Evolutionary conservation across 2,329 filamentous ascomycete species (phyloP), one percentile per base, ranked within the genome.

Genomic region (Lachnellula occidentalis): DNA sequence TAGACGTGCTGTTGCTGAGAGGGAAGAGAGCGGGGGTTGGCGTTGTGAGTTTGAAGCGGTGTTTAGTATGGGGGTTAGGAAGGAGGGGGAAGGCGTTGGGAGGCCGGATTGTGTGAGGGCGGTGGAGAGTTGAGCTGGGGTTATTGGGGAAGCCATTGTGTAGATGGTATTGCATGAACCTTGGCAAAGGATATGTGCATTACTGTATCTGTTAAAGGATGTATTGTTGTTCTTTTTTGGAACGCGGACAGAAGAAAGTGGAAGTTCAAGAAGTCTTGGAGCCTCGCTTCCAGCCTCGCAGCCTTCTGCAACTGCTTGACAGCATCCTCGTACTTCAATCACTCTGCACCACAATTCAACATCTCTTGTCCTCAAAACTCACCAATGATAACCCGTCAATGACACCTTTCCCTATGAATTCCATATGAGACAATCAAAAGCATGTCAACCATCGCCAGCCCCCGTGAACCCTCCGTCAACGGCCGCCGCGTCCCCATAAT

Each of bases 1-100:
- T 62, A 91, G 87, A 61, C 88, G 83, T 37, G 88, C 88, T 2
- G 91, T 94, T 58, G 90, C 88, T 53, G 88, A 77, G 19, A 95
- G 78, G 4, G 87, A 86, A 27, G 83, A 80, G 1, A 91, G 71
- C 0, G 88, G 85, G 82, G 47, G 24, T 39, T 24, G 17, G 24
- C 83, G 19, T 34, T 49, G 17, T 54, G 53, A 15, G 79, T 71
- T 55, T 87, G 68, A 67, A 92, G 83, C 6, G 57, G 60, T 17
- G 34, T 54, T 36, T 52, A 67, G 59, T 50, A 65, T 66, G 6
- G 63, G 58, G 4, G 43, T 24, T 7, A 65, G 60, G 56, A 67
- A 63, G 37, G 52, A 17, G 11, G 60, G 47, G 36, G 52, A 49
- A 2, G 64, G 61, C 2, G 55, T 36, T 12, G 64, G 59, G 37